Conservation (phyloP, 306 rosid genomes). For the Macrotyloma uniflorum region DNA sequence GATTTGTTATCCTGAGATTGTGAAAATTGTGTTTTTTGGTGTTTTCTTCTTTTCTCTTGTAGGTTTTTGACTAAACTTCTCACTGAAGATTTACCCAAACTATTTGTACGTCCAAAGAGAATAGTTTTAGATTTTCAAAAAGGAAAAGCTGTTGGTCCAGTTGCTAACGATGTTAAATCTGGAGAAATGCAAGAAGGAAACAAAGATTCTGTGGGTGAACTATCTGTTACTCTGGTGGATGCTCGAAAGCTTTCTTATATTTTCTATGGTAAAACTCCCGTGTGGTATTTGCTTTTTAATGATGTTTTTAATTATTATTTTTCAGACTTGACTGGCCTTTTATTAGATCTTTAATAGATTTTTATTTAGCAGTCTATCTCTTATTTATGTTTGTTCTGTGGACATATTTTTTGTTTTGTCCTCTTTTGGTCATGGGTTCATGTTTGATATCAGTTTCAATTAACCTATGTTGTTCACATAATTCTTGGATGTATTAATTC, state of each 20-base stretch:
- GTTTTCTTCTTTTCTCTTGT: conserved; percentile 13
- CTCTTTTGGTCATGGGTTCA: neutral
- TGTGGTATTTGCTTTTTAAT: conserved; percentile 26
- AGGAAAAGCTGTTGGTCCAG: conserved; percentile 92
- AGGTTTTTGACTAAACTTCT: conserved; percentile 99
- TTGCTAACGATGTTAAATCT: conserved; percentile 63
- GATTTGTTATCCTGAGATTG: conserved; percentile 30
- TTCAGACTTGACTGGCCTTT: neutral
- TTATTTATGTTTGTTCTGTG: neutral
- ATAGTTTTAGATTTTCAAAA: conserved; percentile 94
- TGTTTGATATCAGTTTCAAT: neutral
- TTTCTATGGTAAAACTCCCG: conserved; percentile 69
- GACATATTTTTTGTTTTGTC: neutral
- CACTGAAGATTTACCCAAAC: conserved; percentile 87
- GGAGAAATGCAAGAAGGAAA: conserved; percentile 92
- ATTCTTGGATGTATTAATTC: neutral
- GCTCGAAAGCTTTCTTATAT: conserved; percentile 89
- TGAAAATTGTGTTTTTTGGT: neutral
- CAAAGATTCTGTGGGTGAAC: conserved; percentile 91
- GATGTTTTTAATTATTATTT: conserved; percentile 9
- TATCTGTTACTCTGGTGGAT: conserved; percentile 93
- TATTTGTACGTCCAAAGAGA: conserved; percentile 98
- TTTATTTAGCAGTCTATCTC: neutral
- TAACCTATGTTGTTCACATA: neutral
- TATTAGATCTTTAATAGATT: neutral